A percentile compares a stretch with the other conserved stretches of the same genome.
These are phyloP conservation scores for Didymosphaeria variabile DNA, from an alignment of 2,329 filamentous ascomycete genomes.

Conservation along the genomic window DNA sequence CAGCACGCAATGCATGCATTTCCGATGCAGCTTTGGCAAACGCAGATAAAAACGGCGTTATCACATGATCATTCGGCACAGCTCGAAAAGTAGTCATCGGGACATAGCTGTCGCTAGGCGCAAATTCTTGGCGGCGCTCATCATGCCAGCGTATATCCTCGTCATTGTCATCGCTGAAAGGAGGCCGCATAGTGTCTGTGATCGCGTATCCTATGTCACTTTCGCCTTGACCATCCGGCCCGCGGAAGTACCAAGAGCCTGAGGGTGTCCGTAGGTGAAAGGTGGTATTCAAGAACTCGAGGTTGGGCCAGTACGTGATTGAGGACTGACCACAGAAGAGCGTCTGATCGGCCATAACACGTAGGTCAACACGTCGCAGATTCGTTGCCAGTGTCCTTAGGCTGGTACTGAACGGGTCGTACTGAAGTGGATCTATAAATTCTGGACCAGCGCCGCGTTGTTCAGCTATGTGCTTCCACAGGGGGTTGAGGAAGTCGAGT, in stretches of 20 bases:
- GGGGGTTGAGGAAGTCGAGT: neutral
- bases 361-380: neutral
- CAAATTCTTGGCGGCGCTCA: neutral
- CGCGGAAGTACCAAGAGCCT: constrained; percentile 10
- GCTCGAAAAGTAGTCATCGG: neutral
- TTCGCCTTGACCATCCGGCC: neutral
- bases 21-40: neutral
- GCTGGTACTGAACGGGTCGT: constrained; percentile 9
- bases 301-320: neutral
- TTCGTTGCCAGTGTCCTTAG: neutral
- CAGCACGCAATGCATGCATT: neutral
- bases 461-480: neutral
- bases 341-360: neutral
- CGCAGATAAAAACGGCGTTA: neutral
- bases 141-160: neutral
- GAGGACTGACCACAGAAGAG: neutral
- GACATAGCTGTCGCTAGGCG: neutral
- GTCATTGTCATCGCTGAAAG: neutral
- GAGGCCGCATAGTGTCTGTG: neutral
- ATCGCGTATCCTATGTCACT: neutral
- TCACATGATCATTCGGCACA: neutral
- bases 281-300: neutral
- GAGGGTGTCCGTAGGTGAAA: constrained; percentile 7
- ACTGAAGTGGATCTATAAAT: neutral
- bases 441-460: neutral